Base-by-base conservation (phyloP, 2,329 filamentous ascomycete species). In the Arthroderma uncinatum region DNA sequence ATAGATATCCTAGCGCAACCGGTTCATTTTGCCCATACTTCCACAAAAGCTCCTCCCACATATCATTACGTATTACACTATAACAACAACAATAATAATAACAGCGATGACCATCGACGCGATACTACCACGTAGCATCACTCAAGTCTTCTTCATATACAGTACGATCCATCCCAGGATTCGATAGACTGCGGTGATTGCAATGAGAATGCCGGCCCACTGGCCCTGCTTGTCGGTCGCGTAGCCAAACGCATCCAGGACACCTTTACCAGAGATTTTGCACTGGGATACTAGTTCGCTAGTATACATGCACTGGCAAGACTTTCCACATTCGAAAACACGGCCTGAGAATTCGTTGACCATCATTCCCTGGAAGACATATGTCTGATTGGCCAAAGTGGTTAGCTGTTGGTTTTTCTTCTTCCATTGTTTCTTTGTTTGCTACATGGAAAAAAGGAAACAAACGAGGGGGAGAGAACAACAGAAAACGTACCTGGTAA, bases 281-380 rank as follows among this genome's bases (percentile, higher is more conserved):
- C 89, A 90, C 67, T 86, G 71, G 33, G 74, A 66, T 40, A 79
- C 79, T 58, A 90, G 67, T 60, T 79, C 76, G 4, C 80, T 85
- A 37, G 78, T 71, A 69, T 85, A 93, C 81, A 88, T 85, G 73
- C 89, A 94, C 40, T 78, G 77, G 63, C 82, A 89, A 0, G 70
- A 71, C 0, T 66, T 60, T 61, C 76, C 71, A 66, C 87, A 92
- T 2, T 71, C 68, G 68, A 87, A 94, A 2, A 74, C 78, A 12
- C 87, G 76, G 16, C 79, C 62, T 0, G 75, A 74, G 68, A 95
- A 93, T 73, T 95, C 87, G 66, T 93, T 94, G 55, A 92, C 83
- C 87, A 94, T 93, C 89, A 95, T 93, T 12, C 87, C 89, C 67
- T 92, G 82, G 68, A 94, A 95, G 2, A 94, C 89, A 64, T 91